phyloP scores from a whole-genome alignment of 371 early-diverging fungal genomes.

The Haplosporangium sp. region DNA sequence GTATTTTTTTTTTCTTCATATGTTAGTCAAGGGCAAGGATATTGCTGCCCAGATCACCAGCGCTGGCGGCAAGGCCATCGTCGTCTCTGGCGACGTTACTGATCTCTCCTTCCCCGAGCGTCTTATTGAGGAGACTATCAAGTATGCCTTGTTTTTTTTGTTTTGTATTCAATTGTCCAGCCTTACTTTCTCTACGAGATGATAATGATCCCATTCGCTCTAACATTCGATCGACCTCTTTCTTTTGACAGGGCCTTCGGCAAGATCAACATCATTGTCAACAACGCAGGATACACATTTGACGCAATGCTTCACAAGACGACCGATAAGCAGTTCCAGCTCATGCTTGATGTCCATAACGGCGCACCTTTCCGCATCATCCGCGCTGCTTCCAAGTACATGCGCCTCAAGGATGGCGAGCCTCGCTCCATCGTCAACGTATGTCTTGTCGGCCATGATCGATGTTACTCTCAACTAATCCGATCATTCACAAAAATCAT shows the following conservation, averaged over 20 bases:
- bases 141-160: conserved; percentile 44
- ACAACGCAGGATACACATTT: conserved; percentile 79
- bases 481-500: not conserved
- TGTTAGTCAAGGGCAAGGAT: conserved; percentile 64
- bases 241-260: conserved; percentile 63
- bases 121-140: conserved; percentile 68
- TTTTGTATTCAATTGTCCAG: not conserved
- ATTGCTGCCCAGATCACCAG: conserved; percentile 72
- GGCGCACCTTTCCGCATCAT: conserved; percentile 77
- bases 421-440: conserved; percentile 65
- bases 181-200: not conserved
- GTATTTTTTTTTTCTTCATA: not conserved
- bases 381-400: conserved; percentile 72
- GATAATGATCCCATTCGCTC: no score
- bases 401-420: conserved; percentile 56
- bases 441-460: no score
- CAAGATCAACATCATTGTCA: conserved; percentile 78
- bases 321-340: conserved; percentile 75
- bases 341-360: conserved; percentile 76
- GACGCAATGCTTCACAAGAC: conserved; percentile 80
- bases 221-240: not conserved
- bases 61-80: conserved; percentile 69
- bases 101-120: conserved; percentile 68
- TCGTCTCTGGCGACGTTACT: conserved; percentile 68
- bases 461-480: not conserved